Evolutionary conservation across 495 filamentous ascomycete genomes (phyloP).

Genomic region (Cladorrhinum samala): DNA sequence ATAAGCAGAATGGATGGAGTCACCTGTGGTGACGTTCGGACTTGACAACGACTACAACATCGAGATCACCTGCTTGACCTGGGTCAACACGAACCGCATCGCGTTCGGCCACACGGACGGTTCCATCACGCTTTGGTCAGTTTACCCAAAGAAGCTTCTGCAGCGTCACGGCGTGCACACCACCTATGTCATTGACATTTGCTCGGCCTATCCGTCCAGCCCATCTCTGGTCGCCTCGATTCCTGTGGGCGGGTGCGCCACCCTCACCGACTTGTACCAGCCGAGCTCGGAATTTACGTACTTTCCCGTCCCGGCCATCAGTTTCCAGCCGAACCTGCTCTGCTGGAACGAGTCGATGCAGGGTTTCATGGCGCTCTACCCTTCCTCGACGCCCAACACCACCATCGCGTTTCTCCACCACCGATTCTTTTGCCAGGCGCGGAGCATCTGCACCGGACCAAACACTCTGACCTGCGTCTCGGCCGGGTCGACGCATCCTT

Average conservation of each 20-base stretch:
- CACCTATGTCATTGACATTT: constrained; percentile 41
- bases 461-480: constrained; percentile 39
- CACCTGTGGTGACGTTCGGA: constrained; percentile 35
- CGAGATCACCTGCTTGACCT: constrained; percentile 41
- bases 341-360: constrained; percentile 41
- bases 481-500: constrained; percentile 40
- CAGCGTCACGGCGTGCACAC: constrained; percentile 37
- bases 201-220: constrained; percentile 41
- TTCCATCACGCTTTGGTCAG: constrained; percentile 43
- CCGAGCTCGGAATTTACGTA: constrained; percentile 43
- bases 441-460: constrained; percentile 40
- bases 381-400: constrained; percentile 40
- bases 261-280: constrained; percentile 39
- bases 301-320: constrained; percentile 38
- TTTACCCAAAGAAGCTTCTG: constrained; percentile 34
- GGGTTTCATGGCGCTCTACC: constrained; percentile 41
- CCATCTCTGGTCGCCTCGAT: constrained; percentile 40
- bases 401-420: constrained; percentile 41
- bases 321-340: constrained; percentile 42
- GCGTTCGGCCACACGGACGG: constrained; percentile 43
- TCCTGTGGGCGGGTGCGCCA: constrained; percentile 41
- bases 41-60: constrained; percentile 36
- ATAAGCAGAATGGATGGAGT: constrained; percentile 31
- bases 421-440: constrained; percentile 39
- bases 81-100: constrained; percentile 44